A percentile compares a stretch with the other conserved stretches of the same genome.
phyloP scores from a whole-genome alignment of 805 yeast species.

The Saturnispora saitoi region DNA sequence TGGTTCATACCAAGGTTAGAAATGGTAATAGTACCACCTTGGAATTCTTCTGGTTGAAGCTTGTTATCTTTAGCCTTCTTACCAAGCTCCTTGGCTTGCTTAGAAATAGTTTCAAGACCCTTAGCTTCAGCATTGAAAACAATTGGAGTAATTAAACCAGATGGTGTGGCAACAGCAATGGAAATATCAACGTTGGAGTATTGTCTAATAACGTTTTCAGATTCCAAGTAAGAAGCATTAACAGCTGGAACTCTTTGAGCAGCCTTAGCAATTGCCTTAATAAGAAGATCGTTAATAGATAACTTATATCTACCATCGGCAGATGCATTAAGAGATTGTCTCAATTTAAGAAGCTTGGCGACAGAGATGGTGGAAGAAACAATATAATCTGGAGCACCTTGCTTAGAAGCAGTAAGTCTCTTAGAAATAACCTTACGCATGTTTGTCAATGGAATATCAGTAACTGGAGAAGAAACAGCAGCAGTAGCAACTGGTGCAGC shows the following conservation, averaged over 20 bases:
- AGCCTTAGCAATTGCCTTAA: constrained; percentile 92
- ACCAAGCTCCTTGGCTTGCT: constrained; percentile 83
- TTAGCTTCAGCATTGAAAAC: constrained; percentile 79
- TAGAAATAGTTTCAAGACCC: constrained; percentile 79
- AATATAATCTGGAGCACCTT: constrained; percentile 83
- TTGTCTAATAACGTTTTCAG: constrained; percentile 85
- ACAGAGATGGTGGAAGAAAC: constrained; percentile 84
- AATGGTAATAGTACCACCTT: constrained; percentile 98
- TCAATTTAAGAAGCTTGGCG: constrained; percentile 80
- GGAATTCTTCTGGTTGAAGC: constrained; percentile 92
- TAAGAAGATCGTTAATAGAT: constrained; percentile 87
- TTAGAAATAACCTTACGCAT: constrained; percentile 93
- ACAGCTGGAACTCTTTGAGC: constrained; percentile 85
- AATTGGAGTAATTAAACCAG: constrained; percentile 95
- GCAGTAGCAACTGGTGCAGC: constrained; percentile 34
- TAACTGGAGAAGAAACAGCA: constrained; percentile 46
- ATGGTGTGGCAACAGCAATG: constrained; percentile 97
- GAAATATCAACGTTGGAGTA: constrained; percentile 90
- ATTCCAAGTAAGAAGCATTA: constrained; percentile 88
- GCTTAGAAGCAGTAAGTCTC: constrained; percentile 81
- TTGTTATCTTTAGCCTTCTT: constrained; percentile 93
- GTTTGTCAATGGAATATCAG: constrained; percentile 76
- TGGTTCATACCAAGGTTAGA: constrained; percentile 98
- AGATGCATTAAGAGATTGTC: constrained; percentile 78
- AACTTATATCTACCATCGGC: constrained; percentile 83